Percentiles rank a stretch among this genome's conserved stretches.
These are phyloP conservation scores for Tympanopsis confertula DNA, from an alignment of 2,329 filamentous ascomycete genomes.

Conservation along the genomic window DNA sequence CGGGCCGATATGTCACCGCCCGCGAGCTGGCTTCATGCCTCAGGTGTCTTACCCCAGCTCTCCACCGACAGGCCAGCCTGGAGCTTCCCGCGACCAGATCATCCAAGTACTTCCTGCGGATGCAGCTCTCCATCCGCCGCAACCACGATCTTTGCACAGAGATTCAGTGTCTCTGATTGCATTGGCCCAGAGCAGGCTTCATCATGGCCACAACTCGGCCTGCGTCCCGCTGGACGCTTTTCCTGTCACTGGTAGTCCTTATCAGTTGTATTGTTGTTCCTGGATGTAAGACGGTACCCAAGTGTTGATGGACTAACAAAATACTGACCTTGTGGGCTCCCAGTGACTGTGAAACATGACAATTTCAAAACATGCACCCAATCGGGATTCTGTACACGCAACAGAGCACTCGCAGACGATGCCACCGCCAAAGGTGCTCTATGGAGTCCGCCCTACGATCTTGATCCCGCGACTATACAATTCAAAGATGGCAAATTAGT, in stretches of 20 bases:
- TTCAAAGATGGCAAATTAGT: constrained; percentile 73
- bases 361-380: constrained; percentile 96
- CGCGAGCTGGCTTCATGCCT: too few species aligned
- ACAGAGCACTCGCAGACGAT: constrained; percentile 76
- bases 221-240: not conserved
- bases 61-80: too few species aligned
- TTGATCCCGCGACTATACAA: constrained; percentile 59
- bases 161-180: not conserved
- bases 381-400: constrained; percentile 93
- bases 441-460: constrained; percentile 72
- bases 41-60: too few species aligned
- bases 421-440: constrained; percentile 50
- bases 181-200: too few species aligned
- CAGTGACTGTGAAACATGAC: constrained; percentile 82
- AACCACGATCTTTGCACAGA: not conserved
- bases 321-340: constrained; percentile 3
- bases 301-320: not conserved
- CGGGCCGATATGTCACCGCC: too few species aligned
- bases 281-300: not conserved
- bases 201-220: not conserved
- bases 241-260: not conserved
- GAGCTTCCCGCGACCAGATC: too few species aligned
- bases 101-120: too few species aligned
- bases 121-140: not conserved
- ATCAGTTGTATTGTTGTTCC: not conserved